Percentiles rank a stretch among this genome's conserved stretches.
These are phyloP conservation scores for Dictyostelium citrinum DNA, from an alignment of 78 protist species.

Conservation along the genomic window DNA sequence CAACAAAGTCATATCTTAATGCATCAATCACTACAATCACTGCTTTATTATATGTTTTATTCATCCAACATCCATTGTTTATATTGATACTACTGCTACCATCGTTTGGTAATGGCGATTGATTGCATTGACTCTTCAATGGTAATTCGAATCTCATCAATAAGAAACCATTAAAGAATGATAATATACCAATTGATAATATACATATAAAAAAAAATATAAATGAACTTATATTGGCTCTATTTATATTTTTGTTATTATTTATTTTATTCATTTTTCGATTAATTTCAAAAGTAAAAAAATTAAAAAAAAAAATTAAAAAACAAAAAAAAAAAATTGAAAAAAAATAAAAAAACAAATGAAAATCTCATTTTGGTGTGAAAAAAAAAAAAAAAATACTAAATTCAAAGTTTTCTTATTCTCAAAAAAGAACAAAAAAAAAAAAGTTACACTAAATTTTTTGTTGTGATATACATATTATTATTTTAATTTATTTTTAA, in stretches of 20 bases:
- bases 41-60: constrained; percentile 30
- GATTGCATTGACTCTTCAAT: constrained; percentile 14
- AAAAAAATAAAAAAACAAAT: not conserved
- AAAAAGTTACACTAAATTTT: too few relatives aligned
- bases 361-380: too few relatives aligned
- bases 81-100: not conserved
- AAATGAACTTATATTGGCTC: not conserved
- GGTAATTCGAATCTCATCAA: constrained; percentile 78
- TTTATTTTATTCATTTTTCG: not conserved
- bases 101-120: constrained; percentile 18
- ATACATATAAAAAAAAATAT: not conserved
- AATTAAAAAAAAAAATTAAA: not conserved
- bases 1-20: constrained; percentile 62
- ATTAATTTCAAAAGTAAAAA: not conserved
- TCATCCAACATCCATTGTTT: constrained; percentile 57
- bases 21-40: constrained; percentile 82
- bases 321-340: not conserved
- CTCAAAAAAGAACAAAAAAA: not conserved
- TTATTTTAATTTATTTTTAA: not conserved
- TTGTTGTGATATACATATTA: not conserved
- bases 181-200: constrained; percentile 23
- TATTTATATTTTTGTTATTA: not conserved
- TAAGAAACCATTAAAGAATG: constrained; percentile 74
- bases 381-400: not conserved
- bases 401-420: too few relatives aligned